These are phyloP conservation scores for Clitopilus passeckerianus DNA, from an alignment of 768 basidiomycete genomes.

Conservation along the genomic window DNA sequence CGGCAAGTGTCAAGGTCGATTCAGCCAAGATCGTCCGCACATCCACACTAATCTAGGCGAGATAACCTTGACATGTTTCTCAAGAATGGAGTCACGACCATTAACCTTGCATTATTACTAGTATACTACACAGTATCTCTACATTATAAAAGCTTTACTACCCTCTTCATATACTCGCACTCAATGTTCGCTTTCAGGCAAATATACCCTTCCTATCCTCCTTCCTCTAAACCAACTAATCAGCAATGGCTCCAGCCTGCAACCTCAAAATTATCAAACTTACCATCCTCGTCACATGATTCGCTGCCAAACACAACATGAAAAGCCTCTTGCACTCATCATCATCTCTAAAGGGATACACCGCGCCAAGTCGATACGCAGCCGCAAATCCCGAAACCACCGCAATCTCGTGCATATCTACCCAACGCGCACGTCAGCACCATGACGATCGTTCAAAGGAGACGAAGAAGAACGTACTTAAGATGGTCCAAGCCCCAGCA, in stretches of 20 bases:
- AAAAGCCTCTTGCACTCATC: conserved; percentile 23
- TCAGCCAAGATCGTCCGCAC: no score
- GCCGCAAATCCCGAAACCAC: conserved; percentile 33
- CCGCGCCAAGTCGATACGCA: conserved; percentile 31
- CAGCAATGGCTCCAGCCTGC: neutral
- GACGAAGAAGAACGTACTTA: conserved; percentile 16
- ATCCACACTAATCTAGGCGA: no score
- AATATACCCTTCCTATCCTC: conserved; percentile 15
- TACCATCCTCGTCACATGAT: conserved; percentile 16
- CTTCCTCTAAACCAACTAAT: conserved; percentile 8
- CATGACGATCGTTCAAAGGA: neutral
- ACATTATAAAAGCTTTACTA: neutral
- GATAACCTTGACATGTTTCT: no score
- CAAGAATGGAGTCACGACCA: no score
- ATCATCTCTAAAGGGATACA: conserved; percentile 29
- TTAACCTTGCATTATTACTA: neutral
- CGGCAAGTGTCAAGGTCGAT: no score
- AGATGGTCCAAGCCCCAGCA: conserved; percentile 31
- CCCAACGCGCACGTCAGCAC: neutral
- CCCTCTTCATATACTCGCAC: no score
- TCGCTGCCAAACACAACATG: conserved; percentile 21
- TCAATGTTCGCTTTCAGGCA: neutral
- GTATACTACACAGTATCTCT: neutral
- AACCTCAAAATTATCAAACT: neutral
- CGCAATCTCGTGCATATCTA: conserved; percentile 33